These are phyloP conservation scores for Tieghemostelium lacteum DNA, from an alignment of 78 protist species.

Conservation along the genomic window DNA sequence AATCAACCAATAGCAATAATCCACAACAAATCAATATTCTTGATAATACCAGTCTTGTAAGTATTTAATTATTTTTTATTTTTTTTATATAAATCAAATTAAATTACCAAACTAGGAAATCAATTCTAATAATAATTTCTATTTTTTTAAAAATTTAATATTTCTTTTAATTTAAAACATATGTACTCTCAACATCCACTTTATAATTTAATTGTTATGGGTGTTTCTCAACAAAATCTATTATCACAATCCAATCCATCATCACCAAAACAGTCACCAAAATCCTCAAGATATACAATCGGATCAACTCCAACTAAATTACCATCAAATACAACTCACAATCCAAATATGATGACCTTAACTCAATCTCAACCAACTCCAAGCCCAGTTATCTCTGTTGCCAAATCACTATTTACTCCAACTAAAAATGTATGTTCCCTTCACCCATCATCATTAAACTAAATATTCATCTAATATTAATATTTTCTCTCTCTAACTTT, in stretches of 20 bases:
- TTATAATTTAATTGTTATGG: conserved; percentile 31
- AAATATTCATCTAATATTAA: no score
- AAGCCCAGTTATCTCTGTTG: conserved; percentile 13
- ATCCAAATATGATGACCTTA: conserved; percentile 48
- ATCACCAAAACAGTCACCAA: conserved; percentile 49
- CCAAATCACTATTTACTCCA: conserved; percentile 57
- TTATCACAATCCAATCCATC: conserved; percentile 15
- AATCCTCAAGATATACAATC: conserved; percentile 74
- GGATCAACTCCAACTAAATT: conserved; percentile 53
- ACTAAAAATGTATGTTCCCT: conserved; percentile 17
- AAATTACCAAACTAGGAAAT: not conserved
- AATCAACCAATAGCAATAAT: not conserved
- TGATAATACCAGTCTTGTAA: conserved; percentile 23
- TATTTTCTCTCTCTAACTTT: not conserved
- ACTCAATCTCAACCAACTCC: not conserved
- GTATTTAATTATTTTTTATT: not conserved
- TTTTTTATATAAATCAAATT: conserved; percentile 15
- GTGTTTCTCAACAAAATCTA: conserved; percentile 25
- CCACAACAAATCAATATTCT: conserved; percentile 4
- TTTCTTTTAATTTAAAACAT: not conserved
- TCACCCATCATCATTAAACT: no score
- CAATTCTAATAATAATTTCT: not conserved
- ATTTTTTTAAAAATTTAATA: not conserved
- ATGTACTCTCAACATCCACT: conserved; percentile 72
- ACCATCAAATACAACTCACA: not conserved